These are phyloP conservation scores for Porphyrellus sp. DNA, from an alignment of 1,284 basidiomycete species.

Conservation along the genomic window DNA sequence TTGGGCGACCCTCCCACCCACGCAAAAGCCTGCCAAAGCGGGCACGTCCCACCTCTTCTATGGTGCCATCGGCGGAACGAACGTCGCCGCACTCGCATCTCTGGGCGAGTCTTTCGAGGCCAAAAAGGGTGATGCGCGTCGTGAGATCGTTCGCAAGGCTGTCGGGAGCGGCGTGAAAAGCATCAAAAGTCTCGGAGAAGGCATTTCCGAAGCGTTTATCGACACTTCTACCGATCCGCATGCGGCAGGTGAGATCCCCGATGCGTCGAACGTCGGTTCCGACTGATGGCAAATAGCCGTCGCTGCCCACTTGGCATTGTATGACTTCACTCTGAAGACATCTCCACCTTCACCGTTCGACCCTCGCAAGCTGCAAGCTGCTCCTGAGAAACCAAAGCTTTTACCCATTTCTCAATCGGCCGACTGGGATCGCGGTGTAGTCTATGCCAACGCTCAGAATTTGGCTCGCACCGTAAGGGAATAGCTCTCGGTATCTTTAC, in stretches of 20 bases:
- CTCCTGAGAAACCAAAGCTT: conserved; percentile 49
- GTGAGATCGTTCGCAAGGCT: conserved; percentile 64
- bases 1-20: conserved; percentile 42
- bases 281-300: conserved; percentile 49
- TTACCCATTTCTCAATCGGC: conserved; percentile 43
- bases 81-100: conserved; percentile 55
- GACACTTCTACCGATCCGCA: conserved; percentile 69
- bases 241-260: conserved; percentile 54
- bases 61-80: conserved; percentile 39
- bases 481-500: background rate
- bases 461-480: conserved; percentile 68
- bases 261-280: background rate
- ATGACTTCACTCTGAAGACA: conserved; percentile 77
- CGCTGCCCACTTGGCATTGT: conserved; percentile 69
- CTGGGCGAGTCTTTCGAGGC: conserved; percentile 57
- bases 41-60: conserved; percentile 68
- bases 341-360: conserved; percentile 56
- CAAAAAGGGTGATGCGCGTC: conserved; percentile 48
- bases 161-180: conserved; percentile 67
- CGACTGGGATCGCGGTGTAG: conserved; percentile 69
- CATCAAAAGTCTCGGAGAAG: conserved; percentile 54
- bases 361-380: conserved; percentile 46
- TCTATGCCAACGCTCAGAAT: conserved; percentile 82
- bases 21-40: conserved; percentile 52
- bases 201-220: conserved; percentile 54